Evolutionary conservation across 1,139 yeast genomes (phyloP).

Genomic region (Arxiozyma telluris): DNA sequence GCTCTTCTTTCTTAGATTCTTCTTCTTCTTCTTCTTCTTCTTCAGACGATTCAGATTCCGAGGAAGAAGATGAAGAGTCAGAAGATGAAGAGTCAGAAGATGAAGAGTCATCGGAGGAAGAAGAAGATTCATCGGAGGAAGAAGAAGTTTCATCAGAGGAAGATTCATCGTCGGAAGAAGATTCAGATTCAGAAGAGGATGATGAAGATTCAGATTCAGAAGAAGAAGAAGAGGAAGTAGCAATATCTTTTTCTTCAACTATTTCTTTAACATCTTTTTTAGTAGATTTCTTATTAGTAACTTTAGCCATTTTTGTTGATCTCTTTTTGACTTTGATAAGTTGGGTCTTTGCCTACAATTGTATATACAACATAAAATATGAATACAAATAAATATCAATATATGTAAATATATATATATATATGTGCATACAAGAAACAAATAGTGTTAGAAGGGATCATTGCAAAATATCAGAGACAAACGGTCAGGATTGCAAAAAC

Average conservation of each 20-base stretch:
- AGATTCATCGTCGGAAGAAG: conserved; percentile 4
- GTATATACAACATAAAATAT: too few species aligned
- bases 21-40: conserved; percentile 9
- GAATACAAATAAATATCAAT: too few species aligned
- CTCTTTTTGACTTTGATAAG: too few species aligned
- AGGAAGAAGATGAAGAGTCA: conserved; percentile 13
- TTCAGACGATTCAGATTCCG: conserved; percentile 9
- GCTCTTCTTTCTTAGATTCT: conserved; percentile 7
- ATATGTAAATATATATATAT: not conserved
- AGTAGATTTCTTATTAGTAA: conserved; percentile 26
- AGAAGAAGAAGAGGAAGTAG: conserved; percentile 13
- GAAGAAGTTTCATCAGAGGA: conserved; percentile 6
- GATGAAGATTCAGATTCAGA: conserved; percentile 12
- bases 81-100: conserved; percentile 13
- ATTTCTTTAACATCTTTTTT: conserved; percentile 18
- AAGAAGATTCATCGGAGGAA: conserved; percentile 8
- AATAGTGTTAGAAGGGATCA: too few species aligned
- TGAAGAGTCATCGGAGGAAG: conserved; percentile 16
- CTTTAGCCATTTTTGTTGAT: conserved; percentile 19
- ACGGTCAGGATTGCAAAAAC: too few species aligned
- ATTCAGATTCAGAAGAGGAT: conserved; percentile 17
- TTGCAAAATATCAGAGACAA: not conserved
- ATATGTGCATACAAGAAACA: too few species aligned
- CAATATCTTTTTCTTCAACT: conserved; percentile 16
- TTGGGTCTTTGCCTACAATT: too few species aligned